Base-by-base conservation (phyloP, 805 yeast species). In the Kazachstania viticola region DNA sequence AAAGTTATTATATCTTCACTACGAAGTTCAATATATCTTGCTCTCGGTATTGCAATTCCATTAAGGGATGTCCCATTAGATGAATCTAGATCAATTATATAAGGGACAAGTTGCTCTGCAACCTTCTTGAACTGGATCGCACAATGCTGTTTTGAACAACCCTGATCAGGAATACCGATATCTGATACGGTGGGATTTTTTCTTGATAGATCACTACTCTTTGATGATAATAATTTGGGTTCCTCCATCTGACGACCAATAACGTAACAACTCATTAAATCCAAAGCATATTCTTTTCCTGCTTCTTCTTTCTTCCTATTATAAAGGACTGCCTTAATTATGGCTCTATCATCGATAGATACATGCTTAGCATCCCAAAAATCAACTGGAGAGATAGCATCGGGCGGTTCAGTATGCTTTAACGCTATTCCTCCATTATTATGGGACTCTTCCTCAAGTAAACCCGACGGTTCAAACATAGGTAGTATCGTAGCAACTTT, bases 111-210 rank as follows among this genome's bases (percentile, higher is more conserved):
- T 14, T 32, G 17, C 14, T 31, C 41, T 4, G 40, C 30, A 11
- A 40, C 38, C n/a, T 42, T 29, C 19, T 68, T 46, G 38, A 62
- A 67, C 37, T 68, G 73, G 6, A 69, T 50, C 0, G 56, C 73
- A 14, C 72, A 71, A 41, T 69, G 74, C 40, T 68, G 71, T 29
- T 61, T 60, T 0, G 69, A 63, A 31, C 65, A 60, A 1, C 59
- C 46, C 17, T 50, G 55, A 29, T 58, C 56, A 5, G 54, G 54
- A 1, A 64, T 49, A 17, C 42, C 39, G 3, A 65, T 50, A 39
- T 65, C 65, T 12, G 58, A 63, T 1, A 64, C 44, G 3, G 43
- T 42, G 5, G 34, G 32, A 25, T 47, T 49, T 17, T 46, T 43
- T 5, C 32, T 42, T 11, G 36, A 40, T 19, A 25, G 28, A 6